These are phyloP conservation scores for Panellus pusillus DNA, from an alignment of 768 basidiomycete genomes.

Conservation along the genomic window DNA sequence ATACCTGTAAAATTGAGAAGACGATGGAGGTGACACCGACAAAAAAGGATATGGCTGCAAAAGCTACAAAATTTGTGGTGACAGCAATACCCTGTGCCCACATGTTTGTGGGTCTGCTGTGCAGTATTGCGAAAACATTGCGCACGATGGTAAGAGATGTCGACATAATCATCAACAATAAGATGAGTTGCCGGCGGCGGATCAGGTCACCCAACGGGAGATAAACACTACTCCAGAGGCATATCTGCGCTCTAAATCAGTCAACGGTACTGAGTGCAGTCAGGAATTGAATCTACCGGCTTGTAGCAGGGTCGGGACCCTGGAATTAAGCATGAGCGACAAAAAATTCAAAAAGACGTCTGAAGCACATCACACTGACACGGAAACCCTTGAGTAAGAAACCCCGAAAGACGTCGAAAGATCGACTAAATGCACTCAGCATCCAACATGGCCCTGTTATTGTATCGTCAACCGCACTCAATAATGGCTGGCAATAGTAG, in stretches of 20 bases:
- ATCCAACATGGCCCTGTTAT: background rate
- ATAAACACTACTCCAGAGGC: constrained; percentile 72
- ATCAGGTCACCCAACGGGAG: constrained; percentile 84
- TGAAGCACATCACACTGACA: constrained; percentile 11
- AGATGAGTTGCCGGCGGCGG: constrained; percentile 68
- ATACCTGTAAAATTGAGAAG: constrained; percentile 62
- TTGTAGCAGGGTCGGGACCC: constrained; percentile 22
- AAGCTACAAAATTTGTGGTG: constrained; percentile 55
- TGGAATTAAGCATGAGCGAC: constrained; percentile 3
- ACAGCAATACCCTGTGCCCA: constrained; percentile 54
- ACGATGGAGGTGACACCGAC: constrained; percentile 68
- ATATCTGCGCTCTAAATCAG: constrained; percentile 44
- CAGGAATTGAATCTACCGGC: background rate
- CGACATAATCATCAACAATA: constrained; percentile 55
- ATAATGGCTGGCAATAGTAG: constrained; percentile 80
- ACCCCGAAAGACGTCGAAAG: constrained; percentile 38
- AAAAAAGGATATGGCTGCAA: constrained; percentile 70
- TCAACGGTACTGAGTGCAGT: background rate
- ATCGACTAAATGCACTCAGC: constrained; percentile 34
- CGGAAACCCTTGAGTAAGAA: constrained; percentile 26
- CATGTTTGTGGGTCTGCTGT: background rate
- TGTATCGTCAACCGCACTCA: constrained; percentile 47
- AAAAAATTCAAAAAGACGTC: background rate
- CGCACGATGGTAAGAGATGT: constrained; percentile 55
- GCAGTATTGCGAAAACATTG: background rate